phyloP scores from a whole-genome alignment of 2,329 filamentous ascomycete species.

The Ploettnerulaceae sp. region DNA sequence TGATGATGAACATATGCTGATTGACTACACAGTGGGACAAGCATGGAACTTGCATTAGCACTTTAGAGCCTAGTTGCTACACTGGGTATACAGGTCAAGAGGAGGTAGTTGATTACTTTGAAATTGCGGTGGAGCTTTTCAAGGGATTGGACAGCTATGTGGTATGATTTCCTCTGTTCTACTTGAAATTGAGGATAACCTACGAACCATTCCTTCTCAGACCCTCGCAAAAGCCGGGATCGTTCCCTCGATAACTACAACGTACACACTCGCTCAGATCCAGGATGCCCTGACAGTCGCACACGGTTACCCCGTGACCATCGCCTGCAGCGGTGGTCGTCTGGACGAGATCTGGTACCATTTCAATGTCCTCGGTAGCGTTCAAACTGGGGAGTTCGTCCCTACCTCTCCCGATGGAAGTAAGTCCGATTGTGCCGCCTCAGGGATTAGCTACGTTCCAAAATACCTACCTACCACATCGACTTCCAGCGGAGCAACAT shows the following conservation, averaged over 20 bases:
- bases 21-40: too few species aligned
- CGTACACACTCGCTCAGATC: conserved; percentile 42
- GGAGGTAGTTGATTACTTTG: conserved; percentile 66
- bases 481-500: conserved; percentile 24
- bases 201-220: conserved; percentile 30
- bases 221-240: conserved; percentile 59
- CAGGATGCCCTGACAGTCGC: conserved; percentile 39
- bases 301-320: conserved; percentile 42
- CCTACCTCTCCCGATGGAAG: conserved; percentile 32
- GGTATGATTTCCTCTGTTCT: conserved; percentile 32
- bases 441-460: conserved; percentile 54
- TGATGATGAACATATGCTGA: too few species aligned
- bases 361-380: conserved; percentile 46
- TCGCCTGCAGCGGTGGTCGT: conserved; percentile 40
- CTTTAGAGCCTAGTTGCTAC: conserved; percentile 64
- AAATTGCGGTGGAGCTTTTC: conserved; percentile 61
- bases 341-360: conserved; percentile 51
- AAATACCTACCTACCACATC: conserved; percentile 45
- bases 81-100: conserved; percentile 50
- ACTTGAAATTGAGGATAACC: background rate
- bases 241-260: conserved; percentile 40
- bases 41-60: conserved; percentile 69
- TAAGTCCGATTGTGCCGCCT: conserved; percentile 46
- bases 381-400: conserved; percentile 46
- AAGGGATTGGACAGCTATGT: conserved; percentile 61